Evolutionary conservation across 2,329 filamentous ascomycete genomes (phyloP).

Genomic region (Fusarium robinianum): DNA sequence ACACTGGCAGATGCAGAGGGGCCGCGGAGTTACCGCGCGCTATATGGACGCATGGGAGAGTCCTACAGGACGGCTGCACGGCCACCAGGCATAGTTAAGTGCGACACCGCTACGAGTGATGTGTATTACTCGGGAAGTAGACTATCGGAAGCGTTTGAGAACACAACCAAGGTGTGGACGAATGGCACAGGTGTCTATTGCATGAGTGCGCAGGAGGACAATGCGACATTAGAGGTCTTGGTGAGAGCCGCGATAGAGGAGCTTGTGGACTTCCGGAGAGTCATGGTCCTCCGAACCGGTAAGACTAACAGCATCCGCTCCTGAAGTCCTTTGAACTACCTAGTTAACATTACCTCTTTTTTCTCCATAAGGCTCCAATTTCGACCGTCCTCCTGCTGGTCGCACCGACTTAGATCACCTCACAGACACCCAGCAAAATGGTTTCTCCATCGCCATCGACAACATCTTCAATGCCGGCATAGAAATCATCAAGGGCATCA

Average conservation of each 20-base stretch:
- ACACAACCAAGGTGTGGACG: conserved; percentile 66
- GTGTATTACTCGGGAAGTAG: conserved; percentile 70
- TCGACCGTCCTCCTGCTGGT: conserved; percentile 68
- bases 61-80: conserved; percentile 49
- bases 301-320: too few species aligned
- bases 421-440: conserved; percentile 63
- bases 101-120: conserved; percentile 71
- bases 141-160: conserved; percentile 66
- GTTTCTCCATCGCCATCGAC: conserved; percentile 63
- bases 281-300: conserved; percentile 70
- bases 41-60: conserved; percentile 52
- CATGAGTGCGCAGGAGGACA: conserved; percentile 74
- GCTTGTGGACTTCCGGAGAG: conserved; percentile 66
- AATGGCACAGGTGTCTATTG: conserved; percentile 72
- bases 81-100: conserved; percentile 62
- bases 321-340: too few species aligned
- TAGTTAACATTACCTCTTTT: too few species aligned
- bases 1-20: conserved; percentile 55
- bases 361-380: conserved; percentile 63
- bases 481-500: conserved; percentile 66
- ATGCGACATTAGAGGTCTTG: conserved; percentile 68
- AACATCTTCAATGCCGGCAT: conserved; percentile 71
- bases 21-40: conserved; percentile 57
- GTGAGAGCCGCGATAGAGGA: conserved; percentile 61
- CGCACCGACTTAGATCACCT: conserved; percentile 63